These are phyloP conservation scores for Ploettnerulaceae sp. DNA, from an alignment of 2,329 filamentous ascomycete genomes.

Conservation along the genomic window DNA sequence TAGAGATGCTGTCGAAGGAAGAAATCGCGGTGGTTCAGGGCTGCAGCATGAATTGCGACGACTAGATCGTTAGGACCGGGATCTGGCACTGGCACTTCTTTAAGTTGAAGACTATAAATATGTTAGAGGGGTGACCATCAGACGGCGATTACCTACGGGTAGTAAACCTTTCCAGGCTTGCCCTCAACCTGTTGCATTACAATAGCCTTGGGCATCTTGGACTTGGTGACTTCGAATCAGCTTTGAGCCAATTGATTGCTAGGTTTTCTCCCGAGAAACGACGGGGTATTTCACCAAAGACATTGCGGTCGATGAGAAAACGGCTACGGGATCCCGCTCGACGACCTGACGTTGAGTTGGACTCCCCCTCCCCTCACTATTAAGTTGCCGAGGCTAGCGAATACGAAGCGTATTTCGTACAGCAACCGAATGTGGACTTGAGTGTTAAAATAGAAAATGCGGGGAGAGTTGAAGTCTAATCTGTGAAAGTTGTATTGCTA, in stretches of 20 bases:
- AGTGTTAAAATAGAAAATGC: too few species aligned
- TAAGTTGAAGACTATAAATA: conserved; percentile 47
- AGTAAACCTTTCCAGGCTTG: conserved; percentile 86
- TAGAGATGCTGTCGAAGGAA: conserved; percentile 93
- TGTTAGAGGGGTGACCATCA: conserved; percentile 38
- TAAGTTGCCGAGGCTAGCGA: conserved; percentile 5
- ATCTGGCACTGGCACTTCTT: conserved; percentile 55
- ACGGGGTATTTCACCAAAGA: not conserved
- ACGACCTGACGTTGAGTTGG: conserved; percentile 2
- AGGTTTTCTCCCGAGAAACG: not conserved
- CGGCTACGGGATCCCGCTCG: not conserved
- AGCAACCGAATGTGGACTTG: not conserved
- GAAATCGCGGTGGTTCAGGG: conserved; percentile 91
- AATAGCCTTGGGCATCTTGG: conserved; percentile 29
- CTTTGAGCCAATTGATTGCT: conserved; percentile 6
- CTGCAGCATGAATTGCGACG: conserved; percentile 69
- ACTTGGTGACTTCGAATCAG: not conserved
- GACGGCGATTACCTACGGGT: conserved; percentile 63
- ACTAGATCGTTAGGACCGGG: conserved; percentile 66
- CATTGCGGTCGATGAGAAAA: not conserved
- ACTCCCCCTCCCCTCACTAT: not conserved
- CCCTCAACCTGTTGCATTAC: conserved; percentile 60
- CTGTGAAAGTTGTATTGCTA: not conserved
- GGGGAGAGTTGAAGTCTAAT: not conserved
- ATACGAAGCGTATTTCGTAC: not conserved